Conservation (phyloP, 257 asterid genomes). For the Solanum ahanhuiri region DNA sequence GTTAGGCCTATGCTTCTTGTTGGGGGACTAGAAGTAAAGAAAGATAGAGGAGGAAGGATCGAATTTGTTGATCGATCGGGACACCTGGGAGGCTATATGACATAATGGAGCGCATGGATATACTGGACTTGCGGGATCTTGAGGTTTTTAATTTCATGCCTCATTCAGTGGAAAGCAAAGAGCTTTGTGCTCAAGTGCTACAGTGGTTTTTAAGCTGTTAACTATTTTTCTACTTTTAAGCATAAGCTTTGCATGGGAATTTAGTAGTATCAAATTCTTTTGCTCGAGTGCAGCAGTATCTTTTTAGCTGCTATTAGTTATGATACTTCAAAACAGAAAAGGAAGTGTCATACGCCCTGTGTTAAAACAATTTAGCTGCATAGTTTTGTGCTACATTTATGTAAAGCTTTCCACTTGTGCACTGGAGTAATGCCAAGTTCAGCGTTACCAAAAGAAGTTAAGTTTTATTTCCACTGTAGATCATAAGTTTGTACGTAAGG, state of each 20-base stretch:
- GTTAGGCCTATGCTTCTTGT: conserved; percentile 72
- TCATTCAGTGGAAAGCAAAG: neutral
- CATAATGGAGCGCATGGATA: conserved; percentile 82
- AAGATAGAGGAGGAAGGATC: conserved; percentile 81
- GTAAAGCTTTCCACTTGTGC: neutral
- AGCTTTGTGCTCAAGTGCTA: neutral
- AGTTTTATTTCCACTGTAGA: neutral
- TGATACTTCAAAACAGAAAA: no score
- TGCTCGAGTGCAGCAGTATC: neutral
- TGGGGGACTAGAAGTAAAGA: conserved; percentile 77
- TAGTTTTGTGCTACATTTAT: neutral
- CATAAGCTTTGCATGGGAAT: neutral
- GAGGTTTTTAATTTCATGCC: conserved; percentile 54
- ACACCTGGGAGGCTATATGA: conserved; percentile 86
- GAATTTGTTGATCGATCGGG: conserved; percentile 76
- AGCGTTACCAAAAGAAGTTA: neutral
- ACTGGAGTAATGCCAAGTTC: neutral
- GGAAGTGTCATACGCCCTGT: no score
- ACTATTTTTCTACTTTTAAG: neutral
- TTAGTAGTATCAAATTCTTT: neutral
- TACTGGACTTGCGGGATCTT: conserved; percentile 56
- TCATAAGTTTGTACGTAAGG: neutral
- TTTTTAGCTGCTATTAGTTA: neutral
- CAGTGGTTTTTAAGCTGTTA: neutral
- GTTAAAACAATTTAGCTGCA: neutral